Conservation (phyloP, 805 yeast species). For the Ogataea paraovalis region DNA sequence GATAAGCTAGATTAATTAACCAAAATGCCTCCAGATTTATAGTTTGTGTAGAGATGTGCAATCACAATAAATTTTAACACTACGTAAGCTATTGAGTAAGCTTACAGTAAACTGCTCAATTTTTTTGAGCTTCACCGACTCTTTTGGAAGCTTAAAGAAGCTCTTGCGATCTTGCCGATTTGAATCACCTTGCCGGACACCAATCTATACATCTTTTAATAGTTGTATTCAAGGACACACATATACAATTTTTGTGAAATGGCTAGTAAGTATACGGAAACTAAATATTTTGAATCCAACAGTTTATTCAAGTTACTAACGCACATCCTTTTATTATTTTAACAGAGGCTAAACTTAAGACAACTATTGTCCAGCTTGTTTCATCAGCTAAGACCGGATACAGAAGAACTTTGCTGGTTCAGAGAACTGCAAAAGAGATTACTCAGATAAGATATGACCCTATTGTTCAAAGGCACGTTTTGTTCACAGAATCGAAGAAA, state of each 20-base stretch:
- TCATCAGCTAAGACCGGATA: slow-evolving; percentile 92
- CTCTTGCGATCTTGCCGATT: no score
- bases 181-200: no score
- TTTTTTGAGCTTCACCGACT: no score
- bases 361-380: slow-evolving; percentile 77
- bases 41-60: no score
- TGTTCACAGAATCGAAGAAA: slow-evolving; percentile 84
- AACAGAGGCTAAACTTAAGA: slow-evolving; percentile 64
- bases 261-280: slow-evolving; percentile 2
- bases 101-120: no score
- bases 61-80: no score
- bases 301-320: neutral
- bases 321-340: slow-evolving; percentile 3
- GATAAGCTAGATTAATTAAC: no score
- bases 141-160: no score
- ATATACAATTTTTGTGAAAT: neutral
- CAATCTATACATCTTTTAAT: no score
- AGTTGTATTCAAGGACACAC: no score
- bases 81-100: no score
- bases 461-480: slow-evolving; percentile 81
- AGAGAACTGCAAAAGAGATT: slow-evolving; percentile 75
- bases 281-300: neutral
- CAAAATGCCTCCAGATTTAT: no score
- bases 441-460: slow-evolving; percentile 87
- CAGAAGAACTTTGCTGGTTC: slow-evolving; percentile 73